phyloP scores from a whole-genome alignment of 768 basidiomycete genomes.

The Xerocomellus intermedius region DNA sequence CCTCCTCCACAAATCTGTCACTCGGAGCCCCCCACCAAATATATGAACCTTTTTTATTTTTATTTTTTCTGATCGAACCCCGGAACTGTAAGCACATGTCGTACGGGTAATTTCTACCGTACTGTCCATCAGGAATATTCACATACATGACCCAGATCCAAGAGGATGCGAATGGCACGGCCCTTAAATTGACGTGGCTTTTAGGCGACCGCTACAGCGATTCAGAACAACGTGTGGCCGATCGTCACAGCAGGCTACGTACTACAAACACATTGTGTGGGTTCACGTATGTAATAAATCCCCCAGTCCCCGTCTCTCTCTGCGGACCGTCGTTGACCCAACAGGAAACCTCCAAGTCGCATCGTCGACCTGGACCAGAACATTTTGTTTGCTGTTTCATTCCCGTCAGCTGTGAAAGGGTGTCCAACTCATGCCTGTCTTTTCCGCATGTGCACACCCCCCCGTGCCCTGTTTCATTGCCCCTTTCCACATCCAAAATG shows the following conservation, averaged over 20 bases:
- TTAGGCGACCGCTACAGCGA: constrained; percentile 19
- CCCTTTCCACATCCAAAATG: constrained; percentile 10
- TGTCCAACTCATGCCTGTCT: constrained; percentile 4
- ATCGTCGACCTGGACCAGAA: neutral
- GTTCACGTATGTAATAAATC: constrained; percentile 24
- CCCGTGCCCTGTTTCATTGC: constrained; percentile 15
- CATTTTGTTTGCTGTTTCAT: constrained; percentile 16
- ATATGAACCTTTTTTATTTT: constrained; percentile 8
- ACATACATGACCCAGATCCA: constrained; percentile 14
- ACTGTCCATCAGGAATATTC: neutral
- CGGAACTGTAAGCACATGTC: neutral
- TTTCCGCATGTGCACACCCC: constrained; percentile 5
- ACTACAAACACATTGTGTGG: constrained; percentile 19
- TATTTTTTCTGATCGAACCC: constrained; percentile 10
- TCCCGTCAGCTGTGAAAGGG: constrained; percentile 15
- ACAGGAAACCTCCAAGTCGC: constrained; percentile 8
- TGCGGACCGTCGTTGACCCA: constrained; percentile 1
- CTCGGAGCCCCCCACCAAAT: neutral
- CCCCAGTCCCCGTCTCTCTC: constrained; percentile 1
- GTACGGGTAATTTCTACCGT: constrained; percentile 2
- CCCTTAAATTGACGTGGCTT: constrained; percentile 12
- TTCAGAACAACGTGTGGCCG: constrained; percentile 14
- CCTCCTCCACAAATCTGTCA: neutral
- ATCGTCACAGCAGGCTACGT: constrained; percentile 29
- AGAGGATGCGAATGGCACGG: constrained; percentile 9